Base-by-base conservation (phyloP, 805 yeast species). In the Kodamaea leandrae region DNA sequence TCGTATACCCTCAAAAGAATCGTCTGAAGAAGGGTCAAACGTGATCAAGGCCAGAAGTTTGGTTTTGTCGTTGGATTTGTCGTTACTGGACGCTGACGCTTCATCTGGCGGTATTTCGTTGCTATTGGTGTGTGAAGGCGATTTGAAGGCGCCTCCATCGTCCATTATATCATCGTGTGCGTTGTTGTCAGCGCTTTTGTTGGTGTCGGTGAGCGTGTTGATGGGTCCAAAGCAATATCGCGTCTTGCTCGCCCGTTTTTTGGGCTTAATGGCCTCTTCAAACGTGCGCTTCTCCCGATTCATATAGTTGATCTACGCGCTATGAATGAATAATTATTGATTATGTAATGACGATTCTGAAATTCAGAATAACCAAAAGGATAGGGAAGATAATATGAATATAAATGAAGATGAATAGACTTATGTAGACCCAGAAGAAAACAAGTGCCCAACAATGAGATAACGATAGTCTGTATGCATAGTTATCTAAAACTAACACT, bases 1-100 rank as follows among this genome's bases (percentile, higher is more conserved):
- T 35, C 66, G 54, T 23, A 69, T 57, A 1, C 74, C 73, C 32
- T 69, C 74, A 44, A 64, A 68, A 42, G 71, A 66, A 37, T 69
- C 74, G 41, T 69, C 74, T 0, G 73, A 66, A 42, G 68, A 32
- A 13, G 32, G 43, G 5, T 33, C 43, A 26, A 39, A 25, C 6
- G 43, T 39, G 32, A 39, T 39, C 19, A 39, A 33, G 21, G 29
- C 25, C 14, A 19, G 34, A 9, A 21, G 12, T 17, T 29, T 29
- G 35, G 29, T 21, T 36, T 29, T 15, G 19, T 14, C n/a, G 19
- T 3, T 14, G 25, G 13, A 30, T 30, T 30, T 18, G 8, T 4
- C 32, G 16, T 6, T 14, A 7, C n/a, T 28, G 17, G 19, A 18
- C 9, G 14, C 25, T 8, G 40, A 24, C n/a, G 10, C 25, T n/a